Evolutionary conservation across 179 eudicot genomes (phyloP).

Genomic region (Actinidia arguta): DNA sequence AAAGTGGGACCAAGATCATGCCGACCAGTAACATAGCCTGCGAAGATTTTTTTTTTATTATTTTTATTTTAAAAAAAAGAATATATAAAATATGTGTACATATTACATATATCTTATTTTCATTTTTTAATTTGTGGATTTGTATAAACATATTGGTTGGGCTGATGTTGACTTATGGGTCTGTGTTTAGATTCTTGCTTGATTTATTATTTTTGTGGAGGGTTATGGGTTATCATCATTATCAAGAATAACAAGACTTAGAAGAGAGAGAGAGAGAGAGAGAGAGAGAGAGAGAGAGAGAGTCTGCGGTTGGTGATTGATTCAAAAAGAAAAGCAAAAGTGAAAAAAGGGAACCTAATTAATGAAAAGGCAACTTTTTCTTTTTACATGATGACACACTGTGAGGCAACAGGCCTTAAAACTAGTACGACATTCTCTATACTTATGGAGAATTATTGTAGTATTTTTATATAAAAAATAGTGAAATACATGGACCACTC

Average conservation of each 20-base stretch:
- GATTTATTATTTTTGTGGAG: not conserved
- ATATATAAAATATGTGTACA: too few species aligned
- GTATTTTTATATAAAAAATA: too few species aligned
- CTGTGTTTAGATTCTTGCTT: slow-evolving; percentile 6
- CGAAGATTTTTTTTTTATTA: too few species aligned
- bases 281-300: slow-evolving; percentile 1
- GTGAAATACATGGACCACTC: too few species aligned
- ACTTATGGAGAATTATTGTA: too few species aligned
- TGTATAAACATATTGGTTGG: slow-evolving; percentile 22
- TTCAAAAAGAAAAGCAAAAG: not conserved
- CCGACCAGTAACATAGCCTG: not conserved
- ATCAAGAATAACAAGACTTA: too few species aligned
- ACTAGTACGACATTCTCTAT: too few species aligned
- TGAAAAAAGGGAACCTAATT: not conserved
- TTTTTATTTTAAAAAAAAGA: too few species aligned
- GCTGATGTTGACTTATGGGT: slow-evolving; percentile 35
- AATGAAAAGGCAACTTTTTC: too few species aligned
- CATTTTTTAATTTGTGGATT: not conserved
- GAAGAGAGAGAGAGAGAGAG: not conserved
- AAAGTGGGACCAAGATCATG: not conserved
- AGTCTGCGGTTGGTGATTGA: not conserved
- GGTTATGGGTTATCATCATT: too few species aligned
- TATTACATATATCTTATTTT: not conserved
- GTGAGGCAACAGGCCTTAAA: too few species aligned
- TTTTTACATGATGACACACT: too few species aligned